phyloP scores from a whole-genome alignment of 331 rosid species.

The Rosa hybrid region DNA sequence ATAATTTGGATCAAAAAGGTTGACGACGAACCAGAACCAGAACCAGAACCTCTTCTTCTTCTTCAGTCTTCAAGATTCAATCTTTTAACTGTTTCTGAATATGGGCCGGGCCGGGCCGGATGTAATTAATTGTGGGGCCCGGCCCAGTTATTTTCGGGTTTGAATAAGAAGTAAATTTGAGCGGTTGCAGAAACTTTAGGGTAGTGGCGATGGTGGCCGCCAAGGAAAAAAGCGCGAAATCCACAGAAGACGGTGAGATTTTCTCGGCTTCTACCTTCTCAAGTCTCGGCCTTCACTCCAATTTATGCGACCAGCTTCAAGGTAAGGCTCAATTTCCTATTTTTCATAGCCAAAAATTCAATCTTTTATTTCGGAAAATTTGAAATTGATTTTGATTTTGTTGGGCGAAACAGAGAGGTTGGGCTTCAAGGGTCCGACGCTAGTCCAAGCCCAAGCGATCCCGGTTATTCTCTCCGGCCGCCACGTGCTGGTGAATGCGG shows the following conservation, averaged over 20 bases:
- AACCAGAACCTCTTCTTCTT: not conserved
- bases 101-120: not conserved
- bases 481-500: slow-evolving; percentile 79
- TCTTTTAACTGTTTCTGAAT: not conserved
- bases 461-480: slow-evolving; percentile 57
- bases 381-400: not conserved
- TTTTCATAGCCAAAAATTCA: not conserved
- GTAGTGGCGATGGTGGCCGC: slow-evolving; percentile 33
- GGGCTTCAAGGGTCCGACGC: slow-evolving; percentile 54
- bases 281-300: slow-evolving; percentile 73
- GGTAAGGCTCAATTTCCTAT: slow-evolving; percentile 27
- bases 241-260: slow-evolving; percentile 32
- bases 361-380: not conserved
- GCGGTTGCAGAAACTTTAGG: not conserved
- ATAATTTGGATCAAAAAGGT: no score
- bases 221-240: slow-evolving; percentile 32
- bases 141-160: not conserved
- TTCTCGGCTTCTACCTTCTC: slow-evolving; percentile 83
- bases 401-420: slow-evolving; percentile 38
- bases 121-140: no score
- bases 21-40: no score
- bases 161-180: not conserved
- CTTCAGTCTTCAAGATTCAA: not conserved
- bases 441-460: slow-evolving; percentile 51
- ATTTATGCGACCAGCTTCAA: slow-evolving; percentile 76